Percentiles rank a stretch among this genome's conserved stretches.
These are phyloP conservation scores for Gamsiella multidivaricata DNA, from an alignment of 192 early-diverging fungal genomes.

Conservation along the genomic window DNA sequence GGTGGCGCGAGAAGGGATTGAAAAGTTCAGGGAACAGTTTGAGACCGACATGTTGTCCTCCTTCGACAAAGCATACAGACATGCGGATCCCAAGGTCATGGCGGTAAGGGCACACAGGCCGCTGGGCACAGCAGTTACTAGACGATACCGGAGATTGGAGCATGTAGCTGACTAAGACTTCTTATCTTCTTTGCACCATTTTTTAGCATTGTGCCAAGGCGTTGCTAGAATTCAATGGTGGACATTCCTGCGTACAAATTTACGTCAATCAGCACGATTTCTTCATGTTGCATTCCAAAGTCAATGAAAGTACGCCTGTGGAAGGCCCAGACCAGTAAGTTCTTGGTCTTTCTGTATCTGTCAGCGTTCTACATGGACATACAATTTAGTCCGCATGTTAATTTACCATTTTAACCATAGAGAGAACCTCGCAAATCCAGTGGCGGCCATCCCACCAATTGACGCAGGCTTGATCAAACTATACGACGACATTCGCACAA, in stretches of 20 bases:
- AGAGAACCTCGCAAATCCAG: slow-evolving; percentile 62
- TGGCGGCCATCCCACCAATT: slow-evolving; percentile 67
- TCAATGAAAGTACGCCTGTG: slow-evolving; percentile 60
- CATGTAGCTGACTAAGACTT: too few species aligned
- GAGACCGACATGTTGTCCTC: slow-evolving; percentile 89
- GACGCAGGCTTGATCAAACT: slow-evolving; percentile 79
- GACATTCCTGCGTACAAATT: slow-evolving; percentile 90
- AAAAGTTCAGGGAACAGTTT: slow-evolving; percentile 91
- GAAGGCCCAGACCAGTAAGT: slow-evolving; percentile 50
- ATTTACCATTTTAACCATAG: slow-evolving; percentile 29
- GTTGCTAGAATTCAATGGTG: slow-evolving; percentile 95
- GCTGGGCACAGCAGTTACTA: too few species aligned
- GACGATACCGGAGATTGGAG: too few species aligned
- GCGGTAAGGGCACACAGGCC: slow-evolving; percentile 60
- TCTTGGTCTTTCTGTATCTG: too few species aligned
- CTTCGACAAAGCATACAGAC: slow-evolving; percentile 88
- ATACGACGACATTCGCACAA: slow-evolving; percentile 86
- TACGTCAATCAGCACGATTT: slow-evolving; percentile 99
- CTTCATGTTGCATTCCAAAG: slow-evolving; percentile 85
- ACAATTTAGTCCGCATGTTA: neutral
- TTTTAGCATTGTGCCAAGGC: slow-evolving; percentile 86
- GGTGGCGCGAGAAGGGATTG: slow-evolving; percentile 83
- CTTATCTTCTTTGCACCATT: neutral
- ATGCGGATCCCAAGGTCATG: slow-evolving; percentile 80
- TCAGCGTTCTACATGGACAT: neutral